Conservation (phyloP, 2,329 filamentous ascomycete species). For the Coleophoma eucalyptorum region DNA sequence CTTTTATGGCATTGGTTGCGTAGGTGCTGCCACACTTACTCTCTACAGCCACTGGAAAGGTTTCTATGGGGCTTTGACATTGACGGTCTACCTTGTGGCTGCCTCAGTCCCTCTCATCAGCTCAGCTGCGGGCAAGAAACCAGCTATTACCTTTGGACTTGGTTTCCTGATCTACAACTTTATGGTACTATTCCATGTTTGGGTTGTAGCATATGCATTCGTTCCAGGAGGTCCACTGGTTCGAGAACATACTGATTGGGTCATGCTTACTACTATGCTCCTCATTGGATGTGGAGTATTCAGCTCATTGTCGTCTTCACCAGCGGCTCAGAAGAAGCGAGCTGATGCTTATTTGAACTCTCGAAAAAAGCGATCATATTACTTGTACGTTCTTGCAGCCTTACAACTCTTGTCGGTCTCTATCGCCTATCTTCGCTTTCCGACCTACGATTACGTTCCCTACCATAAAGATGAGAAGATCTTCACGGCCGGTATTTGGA, state of each 20-base stretch:
- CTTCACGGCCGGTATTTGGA: conserved; percentile 96
- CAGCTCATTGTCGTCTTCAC: conserved; percentile 50
- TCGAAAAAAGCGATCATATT: conserved; percentile 54
- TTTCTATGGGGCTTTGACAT: conserved; percentile 75
- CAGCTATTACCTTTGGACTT: conserved; percentile 77
- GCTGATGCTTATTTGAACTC: conserved; percentile 36
- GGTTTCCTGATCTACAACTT: conserved; percentile 92
- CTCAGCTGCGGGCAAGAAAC: conserved; percentile 72
- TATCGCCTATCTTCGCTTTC: conserved; percentile 86
- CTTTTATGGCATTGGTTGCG: conserved; percentile 70
- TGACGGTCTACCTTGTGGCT: conserved; percentile 80
- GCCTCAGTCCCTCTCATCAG: conserved; percentile 71
- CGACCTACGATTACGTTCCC: conserved; percentile 84
- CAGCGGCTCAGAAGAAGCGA: conserved; percentile 28
- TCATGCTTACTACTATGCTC: conserved; percentile 85
- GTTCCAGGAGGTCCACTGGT: conserved; percentile 91
- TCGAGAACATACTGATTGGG: conserved; percentile 91
- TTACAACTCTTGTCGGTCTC: conserved; percentile 79
- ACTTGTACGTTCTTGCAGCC: conserved; percentile 66
- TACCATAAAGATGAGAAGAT: conserved; percentile 86
- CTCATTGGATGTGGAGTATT: conserved; percentile 83
- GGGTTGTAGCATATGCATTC: conserved; percentile 97
- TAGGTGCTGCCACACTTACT: conserved; percentile 77
- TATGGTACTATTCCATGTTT: conserved; percentile 94
- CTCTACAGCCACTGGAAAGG: conserved; percentile 79